Evolutionary conservation across 2,329 filamentous ascomycete species (phyloP).

Genomic region (Diaporthe amygdali): DNA sequence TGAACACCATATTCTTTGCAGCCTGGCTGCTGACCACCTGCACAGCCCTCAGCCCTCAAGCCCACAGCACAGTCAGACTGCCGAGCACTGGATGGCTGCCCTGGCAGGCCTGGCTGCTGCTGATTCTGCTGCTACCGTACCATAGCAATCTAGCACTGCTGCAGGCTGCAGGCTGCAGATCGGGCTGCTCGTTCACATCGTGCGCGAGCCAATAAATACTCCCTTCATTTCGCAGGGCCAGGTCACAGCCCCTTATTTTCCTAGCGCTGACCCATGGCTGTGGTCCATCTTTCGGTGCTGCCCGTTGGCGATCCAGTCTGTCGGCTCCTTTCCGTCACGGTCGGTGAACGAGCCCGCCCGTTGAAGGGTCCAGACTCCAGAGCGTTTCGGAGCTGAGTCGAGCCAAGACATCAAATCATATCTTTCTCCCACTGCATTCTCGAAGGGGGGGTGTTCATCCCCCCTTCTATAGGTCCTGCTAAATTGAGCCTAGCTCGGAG

Average conservation of each 20-base stretch:
- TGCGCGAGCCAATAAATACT: neutral
- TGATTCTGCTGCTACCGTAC: neutral
- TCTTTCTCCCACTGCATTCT: neutral
- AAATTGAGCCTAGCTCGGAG: neutral
- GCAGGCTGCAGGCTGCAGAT: conserved; percentile 6
- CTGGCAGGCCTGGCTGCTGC: neutral
- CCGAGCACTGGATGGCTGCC: no score
- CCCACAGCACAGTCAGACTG: neutral
- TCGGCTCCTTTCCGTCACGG: neutral
- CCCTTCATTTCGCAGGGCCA: neutral
- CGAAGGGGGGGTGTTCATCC: no score
- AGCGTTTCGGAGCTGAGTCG: conserved; percentile 14
- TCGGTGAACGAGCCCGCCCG: neutral
- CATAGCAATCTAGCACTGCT: neutral
- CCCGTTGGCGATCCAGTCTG: neutral
- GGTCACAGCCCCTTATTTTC: neutral
- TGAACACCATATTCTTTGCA: conserved; percentile 18
- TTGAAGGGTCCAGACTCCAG: neutral
- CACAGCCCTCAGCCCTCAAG: neutral
- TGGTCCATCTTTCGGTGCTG: neutral
- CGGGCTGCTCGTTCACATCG: neutral
- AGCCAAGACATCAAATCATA: conserved; percentile 2
- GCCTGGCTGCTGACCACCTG: conserved; percentile 12
- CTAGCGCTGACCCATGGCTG: neutral
- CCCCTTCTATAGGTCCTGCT: neutral